phyloP scores from a whole-genome alignment of 2,329 filamentous ascomycete genomes.

The Clonostachys rhizophaga region DNA sequence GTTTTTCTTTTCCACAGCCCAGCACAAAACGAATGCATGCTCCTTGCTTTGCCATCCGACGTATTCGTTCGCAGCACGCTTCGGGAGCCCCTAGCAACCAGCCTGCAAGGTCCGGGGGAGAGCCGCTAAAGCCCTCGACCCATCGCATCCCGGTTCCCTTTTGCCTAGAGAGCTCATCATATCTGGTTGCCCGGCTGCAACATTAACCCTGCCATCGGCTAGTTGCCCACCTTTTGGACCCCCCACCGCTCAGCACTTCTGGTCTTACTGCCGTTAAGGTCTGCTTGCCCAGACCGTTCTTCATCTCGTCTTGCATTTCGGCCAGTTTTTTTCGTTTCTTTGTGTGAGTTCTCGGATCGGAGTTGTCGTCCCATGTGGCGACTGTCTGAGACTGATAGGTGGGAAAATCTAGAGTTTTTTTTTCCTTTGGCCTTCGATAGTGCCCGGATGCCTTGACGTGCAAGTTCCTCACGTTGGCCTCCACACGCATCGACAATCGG shows the following conservation, averaged over 20 bases:
- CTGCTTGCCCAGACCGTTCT: not conserved
- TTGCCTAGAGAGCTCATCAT: not conserved
- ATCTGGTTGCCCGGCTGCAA: too few species aligned
- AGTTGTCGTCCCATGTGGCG: not conserved
- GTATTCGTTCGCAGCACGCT: too few species aligned
- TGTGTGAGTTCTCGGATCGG: not conserved
- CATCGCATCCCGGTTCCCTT: too few species aligned
- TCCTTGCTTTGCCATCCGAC: too few species aligned
- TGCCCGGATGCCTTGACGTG: too few species aligned
- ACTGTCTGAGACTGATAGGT: constrained; percentile 1
- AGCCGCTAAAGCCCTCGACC: too few species aligned
- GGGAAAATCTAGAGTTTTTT: not conserved
- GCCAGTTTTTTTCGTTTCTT: not conserved
- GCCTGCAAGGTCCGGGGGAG: too few species aligned
- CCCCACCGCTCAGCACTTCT: not conserved
- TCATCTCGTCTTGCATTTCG: not conserved
- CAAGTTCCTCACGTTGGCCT: too few species aligned
- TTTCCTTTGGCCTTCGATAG: not conserved
- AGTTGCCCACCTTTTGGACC: not conserved
- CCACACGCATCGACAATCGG: too few species aligned
- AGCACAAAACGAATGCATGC: too few species aligned
- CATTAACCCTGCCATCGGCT: not conserved
- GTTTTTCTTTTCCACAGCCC: too few species aligned
- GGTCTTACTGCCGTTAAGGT: not conserved
- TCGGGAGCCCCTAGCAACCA: too few species aligned